Base-by-base conservation (phyloP, 176 grass and related monocot genomes). In the Zea luxurians region DNA sequence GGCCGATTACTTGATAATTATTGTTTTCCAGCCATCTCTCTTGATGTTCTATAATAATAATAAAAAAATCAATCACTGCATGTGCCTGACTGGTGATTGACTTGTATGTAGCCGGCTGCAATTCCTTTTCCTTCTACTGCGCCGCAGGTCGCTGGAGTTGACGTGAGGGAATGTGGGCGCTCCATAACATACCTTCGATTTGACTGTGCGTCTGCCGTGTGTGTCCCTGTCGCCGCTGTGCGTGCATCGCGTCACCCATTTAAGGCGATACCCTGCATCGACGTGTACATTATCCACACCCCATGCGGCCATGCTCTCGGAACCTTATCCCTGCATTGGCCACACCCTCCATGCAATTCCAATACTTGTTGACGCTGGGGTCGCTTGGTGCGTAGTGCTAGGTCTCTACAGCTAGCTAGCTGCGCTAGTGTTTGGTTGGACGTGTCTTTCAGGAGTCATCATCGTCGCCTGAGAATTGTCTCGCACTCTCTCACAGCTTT, bases 261-360 rank as follows among this genome's bases (percentile, higher is more conserved):
- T 59, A 80, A 80, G 50, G 7, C 55, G 38, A 37, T 13, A 15
- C 53, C 42, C 20, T 47, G 57, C 37, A 13, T 80, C 78, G n/a
- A n/a, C 8, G 52, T 35, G 40, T 47, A 58, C 18, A 70, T 52
- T 45, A 2, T 17, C 15, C 9, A 40, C 36, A 13, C 4, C 45
- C 41, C 43, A 27, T 69, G n/a, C 43, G 15, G 48, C 48, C 13
- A 55, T 55, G 53, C 13, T 17, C 17, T 41, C 54, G 5, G 21
- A 75, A 45, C 17, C 54, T 77, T 64, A 48, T 77, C 75, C 16
- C 15, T 5, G 3, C 47, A 35, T 8, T 17, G 36, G 18, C 27
- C 13, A 41, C 6, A 5, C 27, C 13, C 21, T 71, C 34, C 5
- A 8, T 37, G 44, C 12, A 52, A 8, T 52, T n/a, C 48, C 70